phyloP scores from a whole-genome alignment of 495 filamentous ascomycete species.

The Penicillium turbatum region DNA sequence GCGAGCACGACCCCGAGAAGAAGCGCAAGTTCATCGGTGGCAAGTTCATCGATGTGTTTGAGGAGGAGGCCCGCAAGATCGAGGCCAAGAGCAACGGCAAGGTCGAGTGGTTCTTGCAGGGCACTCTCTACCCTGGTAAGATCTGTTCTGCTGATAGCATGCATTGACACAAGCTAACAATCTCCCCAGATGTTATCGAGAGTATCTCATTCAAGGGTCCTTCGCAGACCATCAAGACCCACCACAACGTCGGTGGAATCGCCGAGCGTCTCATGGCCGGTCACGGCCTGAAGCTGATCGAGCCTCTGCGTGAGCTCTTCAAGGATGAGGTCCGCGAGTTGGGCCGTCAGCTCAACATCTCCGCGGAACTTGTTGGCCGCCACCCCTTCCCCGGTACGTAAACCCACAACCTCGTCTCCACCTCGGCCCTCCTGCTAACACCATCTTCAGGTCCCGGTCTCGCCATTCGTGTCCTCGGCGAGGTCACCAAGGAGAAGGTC shows the following conservation, averaged over 20 bases:
- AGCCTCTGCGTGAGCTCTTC: constrained; percentile 77
- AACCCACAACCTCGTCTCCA: background rate
- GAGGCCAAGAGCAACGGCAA: constrained; percentile 61
- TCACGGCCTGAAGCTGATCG: constrained; percentile 50
- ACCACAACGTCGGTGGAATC: constrained; percentile 82
- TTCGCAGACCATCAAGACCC: constrained; percentile 75
- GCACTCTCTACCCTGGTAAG: constrained; percentile 62
- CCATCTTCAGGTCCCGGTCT: constrained; percentile 58
- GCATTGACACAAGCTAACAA: constrained; percentile 13
- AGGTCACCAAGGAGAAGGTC: constrained; percentile 75
- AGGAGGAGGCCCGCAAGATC: constrained; percentile 76
- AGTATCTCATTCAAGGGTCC: constrained; percentile 79
- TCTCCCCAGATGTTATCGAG: constrained; percentile 66
- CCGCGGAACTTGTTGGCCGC: constrained; percentile 72
- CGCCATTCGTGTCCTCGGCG: constrained; percentile 84
- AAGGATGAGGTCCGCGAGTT: constrained; percentile 78
- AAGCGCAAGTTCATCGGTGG: constrained; percentile 88
- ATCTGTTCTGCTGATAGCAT: background rate
- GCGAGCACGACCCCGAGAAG: constrained; percentile 76
- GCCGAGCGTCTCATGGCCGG: constrained; percentile 45
- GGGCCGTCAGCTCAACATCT: constrained; percentile 71
- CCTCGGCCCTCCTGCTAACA: background rate
- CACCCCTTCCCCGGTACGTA: constrained; percentile 67
- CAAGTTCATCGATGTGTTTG: constrained; percentile 86
- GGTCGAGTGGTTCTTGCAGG: constrained; percentile 79